Evolutionary conservation across 257 asterid genomes (phyloP).

Genomic region (Solanum pinnatisectum): DNA sequence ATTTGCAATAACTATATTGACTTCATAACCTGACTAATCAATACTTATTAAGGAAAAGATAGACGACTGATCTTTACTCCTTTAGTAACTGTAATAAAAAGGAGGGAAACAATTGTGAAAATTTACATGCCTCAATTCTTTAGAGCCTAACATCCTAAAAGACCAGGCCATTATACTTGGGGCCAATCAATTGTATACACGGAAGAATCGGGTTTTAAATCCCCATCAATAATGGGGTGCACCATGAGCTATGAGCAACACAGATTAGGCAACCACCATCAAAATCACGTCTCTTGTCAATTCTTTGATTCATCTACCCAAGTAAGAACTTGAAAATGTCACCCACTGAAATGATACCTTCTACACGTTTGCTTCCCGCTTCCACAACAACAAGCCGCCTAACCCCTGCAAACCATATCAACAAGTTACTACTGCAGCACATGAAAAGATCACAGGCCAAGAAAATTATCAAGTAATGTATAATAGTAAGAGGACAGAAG

Average conservation of each 20-base stretch:
- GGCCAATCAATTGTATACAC: constrained; percentile 30
- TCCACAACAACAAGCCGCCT: constrained; percentile 77
- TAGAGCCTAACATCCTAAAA: constrained; percentile 16
- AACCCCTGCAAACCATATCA: constrained; percentile 43
- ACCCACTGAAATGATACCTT: constrained; percentile 63
- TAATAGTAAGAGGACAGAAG: background rate
- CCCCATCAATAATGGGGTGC: constrained; percentile 1
- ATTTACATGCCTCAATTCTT: constrained; percentile 15
- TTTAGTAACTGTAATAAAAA: background rate
- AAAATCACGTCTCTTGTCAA: background rate
- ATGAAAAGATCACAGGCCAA: background rate
- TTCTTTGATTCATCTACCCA: constrained; percentile 28
- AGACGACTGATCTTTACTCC: background rate
- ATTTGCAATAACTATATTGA: background rate
- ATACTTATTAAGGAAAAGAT: constrained; percentile 8
- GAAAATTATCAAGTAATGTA: background rate
- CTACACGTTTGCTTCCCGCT: constrained; percentile 94
- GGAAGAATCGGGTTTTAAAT: constrained; percentile 14
- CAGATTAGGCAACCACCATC: background rate
- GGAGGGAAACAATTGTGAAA: constrained; percentile 3
- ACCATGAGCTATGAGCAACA: background rate
- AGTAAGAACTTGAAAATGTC: constrained; percentile 72
- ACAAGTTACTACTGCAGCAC: background rate
- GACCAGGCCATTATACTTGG: constrained; percentile 28
- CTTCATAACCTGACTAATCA: background rate